Evolutionary conservation across 1,139 yeast genomes (phyloP).

Genomic region (Pichia sp.): DNA sequence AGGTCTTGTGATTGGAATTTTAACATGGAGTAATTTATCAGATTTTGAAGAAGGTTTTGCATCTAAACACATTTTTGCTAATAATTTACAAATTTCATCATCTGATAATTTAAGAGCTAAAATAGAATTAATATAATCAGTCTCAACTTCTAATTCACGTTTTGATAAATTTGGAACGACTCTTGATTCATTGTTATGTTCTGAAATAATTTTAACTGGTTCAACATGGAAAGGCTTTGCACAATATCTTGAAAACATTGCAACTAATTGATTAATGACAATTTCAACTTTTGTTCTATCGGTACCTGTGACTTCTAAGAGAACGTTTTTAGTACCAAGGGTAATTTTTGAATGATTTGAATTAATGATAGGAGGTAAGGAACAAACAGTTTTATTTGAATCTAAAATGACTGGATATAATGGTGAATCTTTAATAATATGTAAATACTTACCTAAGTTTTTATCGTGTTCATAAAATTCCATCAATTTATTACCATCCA

Average conservation of each 20-base stretch:
- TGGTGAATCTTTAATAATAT: constrained; percentile 81
- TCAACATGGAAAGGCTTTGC: constrained; percentile 74
- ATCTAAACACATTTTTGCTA: constrained; percentile 73
- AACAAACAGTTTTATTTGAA: constrained; percentile 69
- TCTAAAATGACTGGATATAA: constrained; percentile 89
- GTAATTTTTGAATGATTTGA: constrained; percentile 87
- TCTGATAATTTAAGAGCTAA: constrained; percentile 71
- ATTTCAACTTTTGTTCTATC: constrained; percentile 89
- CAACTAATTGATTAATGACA: constrained; percentile 85
- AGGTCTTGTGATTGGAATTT: constrained; percentile 88
- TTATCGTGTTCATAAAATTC: constrained; percentile 88
- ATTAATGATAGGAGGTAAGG: constrained; percentile 96
- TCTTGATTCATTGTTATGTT: constrained; percentile 75
- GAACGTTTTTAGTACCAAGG: constrained; percentile 76
- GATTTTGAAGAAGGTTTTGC: constrained; percentile 51
- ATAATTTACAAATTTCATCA: constrained; percentile 59
- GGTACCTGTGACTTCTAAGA: constrained; percentile 92
- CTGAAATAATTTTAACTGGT: constrained; percentile 79
- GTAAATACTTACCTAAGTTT: constrained; percentile 82
- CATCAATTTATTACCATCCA: constrained; percentile 76
- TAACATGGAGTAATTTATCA: constrained; percentile 55
- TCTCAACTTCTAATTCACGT: constrained; percentile 68
- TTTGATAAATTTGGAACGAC: constrained; percentile 67
- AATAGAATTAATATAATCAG: constrained; percentile 84
- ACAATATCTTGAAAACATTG: constrained; percentile 92